Base-by-base conservation (phyloP, 768 basidiomycete species). In the Amanita rubescens region DNA sequence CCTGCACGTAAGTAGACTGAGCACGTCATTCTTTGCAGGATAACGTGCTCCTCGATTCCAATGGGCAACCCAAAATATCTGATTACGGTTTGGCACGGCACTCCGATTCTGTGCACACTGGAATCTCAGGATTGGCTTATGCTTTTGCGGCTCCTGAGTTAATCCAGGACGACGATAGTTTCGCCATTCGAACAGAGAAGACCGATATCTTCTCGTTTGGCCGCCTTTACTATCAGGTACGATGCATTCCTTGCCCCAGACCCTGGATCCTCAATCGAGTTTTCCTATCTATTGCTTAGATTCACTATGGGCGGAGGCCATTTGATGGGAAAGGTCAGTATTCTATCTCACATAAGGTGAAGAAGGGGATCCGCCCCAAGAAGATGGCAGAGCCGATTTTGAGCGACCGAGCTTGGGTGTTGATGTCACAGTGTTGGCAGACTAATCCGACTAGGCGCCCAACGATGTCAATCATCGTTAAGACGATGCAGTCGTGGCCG, bases 141-240 rank as follows among this genome's bases (percentile, higher is more conserved):
- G 10, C 20, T 6, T 52, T 52, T 34, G 15, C 39, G 0, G 51
- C 51, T 14, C 41, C 51, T 6, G 51, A 52, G 15, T 20, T 52
- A 20, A 44, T 52, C 39, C 3, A 3, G 15, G 25, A 32, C 32
- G 51, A 52, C 11, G n/a, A 14, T 11, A 12, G 33, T 9, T 10
- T 5, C 17, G n/a, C 44, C 3, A 44, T 9, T 1, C 39, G 30
- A 20, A 52, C 51, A 27, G 42, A 43, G 5, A 20, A 52, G 19
- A 22, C 41, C 6, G 51, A 52, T 15, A 19, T 19, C 1, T 52
- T 17, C 15, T n/a, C 51, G 0, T 52, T 44, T 27, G 51, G 7
- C 5, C 44, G 51, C 38, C 41, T 52, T 7, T 52, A 52, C 33
- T 52, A 52, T 5, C 27, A 52, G 17, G 51, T 44, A 15, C 32